Evolutionary conservation across 2,329 filamentous ascomycete genomes (phyloP).

Genomic region (Pseudocercospora macadamiae): DNA sequence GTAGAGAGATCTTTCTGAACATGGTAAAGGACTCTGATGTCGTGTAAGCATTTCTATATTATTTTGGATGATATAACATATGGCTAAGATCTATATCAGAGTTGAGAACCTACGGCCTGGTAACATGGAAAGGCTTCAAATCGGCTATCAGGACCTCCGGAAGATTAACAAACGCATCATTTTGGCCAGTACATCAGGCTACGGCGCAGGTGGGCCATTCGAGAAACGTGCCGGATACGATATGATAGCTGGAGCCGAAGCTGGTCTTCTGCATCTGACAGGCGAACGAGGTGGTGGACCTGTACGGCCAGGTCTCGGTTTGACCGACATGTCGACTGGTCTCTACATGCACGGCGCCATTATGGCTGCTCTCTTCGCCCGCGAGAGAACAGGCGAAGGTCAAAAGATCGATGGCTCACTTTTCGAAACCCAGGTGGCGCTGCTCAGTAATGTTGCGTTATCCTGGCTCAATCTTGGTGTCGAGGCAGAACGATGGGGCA

Average conservation of each 20-base stretch:
- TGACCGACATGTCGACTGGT: constrained; percentile 51
- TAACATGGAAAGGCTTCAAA: constrained; percentile 44
- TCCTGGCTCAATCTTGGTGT: constrained; percentile 46
- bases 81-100: constrained; percentile 6
- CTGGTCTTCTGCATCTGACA: constrained; percentile 49
- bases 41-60: constrained; percentile 25
- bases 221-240: constrained; percentile 50
- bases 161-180: constrained; percentile 46
- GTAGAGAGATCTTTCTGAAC: constrained; percentile 38
- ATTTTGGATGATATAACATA: not conserved
- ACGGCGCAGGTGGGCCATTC: constrained; percentile 48
- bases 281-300: constrained; percentile 47
- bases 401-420: constrained; percentile 51
- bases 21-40: constrained; percentile 45
- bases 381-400: constrained; percentile 43
- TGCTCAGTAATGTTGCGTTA: constrained; percentile 48
- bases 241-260: constrained; percentile 50
- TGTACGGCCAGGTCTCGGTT: constrained; percentile 46
- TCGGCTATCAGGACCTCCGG: constrained; percentile 45
- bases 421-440: constrained; percentile 49
- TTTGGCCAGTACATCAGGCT: constrained; percentile 49
- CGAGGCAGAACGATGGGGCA: constrained; percentile 50
- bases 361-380: constrained; percentile 45
- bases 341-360: constrained; percentile 52
- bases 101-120: constrained; percentile 52